phyloP scores from a whole-genome alignment of 2,329 filamentous ascomycete species.

The Fonsecaea erecta region DNA sequence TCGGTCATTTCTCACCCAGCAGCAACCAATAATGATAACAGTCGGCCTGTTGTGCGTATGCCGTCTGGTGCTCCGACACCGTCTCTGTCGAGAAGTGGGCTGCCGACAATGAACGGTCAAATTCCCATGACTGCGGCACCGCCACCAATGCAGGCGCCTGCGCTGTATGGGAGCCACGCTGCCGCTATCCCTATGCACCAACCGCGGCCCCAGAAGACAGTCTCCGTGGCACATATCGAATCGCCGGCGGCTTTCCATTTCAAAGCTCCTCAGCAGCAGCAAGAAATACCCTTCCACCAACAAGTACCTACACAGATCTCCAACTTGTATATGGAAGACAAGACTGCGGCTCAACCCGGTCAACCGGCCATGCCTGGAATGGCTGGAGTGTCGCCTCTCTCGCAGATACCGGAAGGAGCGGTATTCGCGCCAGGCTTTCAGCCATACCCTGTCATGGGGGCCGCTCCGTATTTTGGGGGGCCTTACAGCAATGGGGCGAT shows the following conservation, averaged over 20 bases:
- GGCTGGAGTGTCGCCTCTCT: slow-evolving; percentile 77
- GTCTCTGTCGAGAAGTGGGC: slow-evolving; percentile 21
- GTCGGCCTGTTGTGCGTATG: slow-evolving; percentile 75
- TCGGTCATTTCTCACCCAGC: slow-evolving; percentile 73
- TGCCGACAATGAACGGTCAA: slow-evolving; percentile 25
- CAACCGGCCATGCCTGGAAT: slow-evolving; percentile 70
- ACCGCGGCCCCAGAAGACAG: slow-evolving; percentile 89
- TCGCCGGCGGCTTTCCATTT: slow-evolving; percentile 69
- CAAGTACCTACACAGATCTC: slow-evolving; percentile 81
- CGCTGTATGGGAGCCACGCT: slow-evolving; percentile 65
- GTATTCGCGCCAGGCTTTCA: slow-evolving; percentile 92
- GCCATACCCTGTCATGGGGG: slow-evolving; percentile 68
- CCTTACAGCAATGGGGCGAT: slow-evolving; percentile 54
- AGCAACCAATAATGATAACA: slow-evolving; percentile 63
- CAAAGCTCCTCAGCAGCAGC: slow-evolving; percentile 65
- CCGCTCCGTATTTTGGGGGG: slow-evolving; percentile 64
- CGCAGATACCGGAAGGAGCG: slow-evolving; percentile 89
- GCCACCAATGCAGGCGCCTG: slow-evolving; percentile 49
- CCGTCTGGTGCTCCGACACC: slow-evolving; percentile 62
- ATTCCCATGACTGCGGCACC: slow-evolving; percentile 47
- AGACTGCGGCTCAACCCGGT: slow-evolving; percentile 15
- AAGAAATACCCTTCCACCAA: slow-evolving; percentile 89
- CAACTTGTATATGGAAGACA: slow-evolving; percentile 51
- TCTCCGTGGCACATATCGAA: slow-evolving; percentile 92
- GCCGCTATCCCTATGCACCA: slow-evolving; percentile 81